These are phyloP conservation scores for Xylariaceae sp. DNA, from an alignment of 2,329 filamentous ascomycete genomes.

Conservation along the genomic window DNA sequence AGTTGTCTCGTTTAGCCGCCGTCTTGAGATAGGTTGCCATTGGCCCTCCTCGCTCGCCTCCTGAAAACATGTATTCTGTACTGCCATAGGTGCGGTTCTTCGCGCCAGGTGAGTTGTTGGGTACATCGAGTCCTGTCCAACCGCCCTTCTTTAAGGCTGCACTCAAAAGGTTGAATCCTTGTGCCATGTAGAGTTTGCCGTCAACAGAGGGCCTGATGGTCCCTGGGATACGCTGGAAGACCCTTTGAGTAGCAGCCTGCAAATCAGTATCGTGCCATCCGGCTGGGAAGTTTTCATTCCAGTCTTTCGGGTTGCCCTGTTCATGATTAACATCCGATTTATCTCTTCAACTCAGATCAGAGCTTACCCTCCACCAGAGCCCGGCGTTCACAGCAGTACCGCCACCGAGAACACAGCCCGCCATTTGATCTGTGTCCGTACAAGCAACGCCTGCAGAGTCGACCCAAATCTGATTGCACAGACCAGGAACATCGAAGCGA, in stretches of 20 bases:
- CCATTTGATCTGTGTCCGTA: slow-evolving; percentile 73
- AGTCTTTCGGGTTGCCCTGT: slow-evolving; percentile 68
- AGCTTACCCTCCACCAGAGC: slow-evolving; percentile 65
- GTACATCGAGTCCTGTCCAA: slow-evolving; percentile 63
- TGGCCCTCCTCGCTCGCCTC: slow-evolving; percentile 71
- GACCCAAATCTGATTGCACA: slow-evolving; percentile 74
- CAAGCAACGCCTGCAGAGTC: slow-evolving; percentile 70
- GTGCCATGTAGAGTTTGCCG: slow-evolving; percentile 67
- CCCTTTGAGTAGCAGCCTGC: slow-evolving; percentile 59
- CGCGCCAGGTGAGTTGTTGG: slow-evolving; percentile 62
- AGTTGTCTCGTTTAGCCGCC: slow-evolving; percentile 66
- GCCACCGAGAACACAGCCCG: slow-evolving; percentile 74
- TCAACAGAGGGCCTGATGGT: slow-evolving; percentile 70
- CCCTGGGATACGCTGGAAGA: slow-evolving; percentile 72
- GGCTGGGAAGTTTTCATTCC: slow-evolving; percentile 72
- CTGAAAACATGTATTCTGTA: slow-evolving; percentile 69
- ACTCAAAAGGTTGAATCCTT: slow-evolving; percentile 67
- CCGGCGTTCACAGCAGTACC: slow-evolving; percentile 71
- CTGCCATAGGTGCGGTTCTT: slow-evolving; percentile 71
- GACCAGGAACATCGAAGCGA: slow-evolving; percentile 73
- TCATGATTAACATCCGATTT: slow-evolving; percentile 2
- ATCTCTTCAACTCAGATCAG: background rate
- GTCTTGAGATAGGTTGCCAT: slow-evolving; percentile 72
- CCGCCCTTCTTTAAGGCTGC: slow-evolving; percentile 63
- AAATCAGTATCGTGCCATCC: slow-evolving; percentile 74